Evolutionary conservation across 1,139 yeast species (phyloP), one percentile per base, ranked within the genome.

Genomic region (Hyphopichia burtonii): DNA sequence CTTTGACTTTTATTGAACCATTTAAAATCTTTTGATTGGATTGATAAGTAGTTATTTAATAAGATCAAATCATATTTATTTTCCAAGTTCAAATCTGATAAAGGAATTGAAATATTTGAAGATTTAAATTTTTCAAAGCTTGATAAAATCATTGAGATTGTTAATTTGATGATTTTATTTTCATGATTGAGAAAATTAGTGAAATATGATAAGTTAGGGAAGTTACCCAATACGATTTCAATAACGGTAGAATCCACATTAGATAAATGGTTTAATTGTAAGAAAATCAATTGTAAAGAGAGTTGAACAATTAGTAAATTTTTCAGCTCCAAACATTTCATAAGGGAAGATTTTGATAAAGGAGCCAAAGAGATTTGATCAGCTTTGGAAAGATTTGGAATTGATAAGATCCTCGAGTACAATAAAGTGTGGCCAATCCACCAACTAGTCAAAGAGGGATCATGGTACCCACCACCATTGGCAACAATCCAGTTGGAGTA

Each of bases 361-460:
- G 89, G 81, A 1, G 81, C 67, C 14, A 96, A 94, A 6, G 83
- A 59, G 14, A 89, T 72, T 42, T 44, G 9, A 45, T 25, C 31
- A 47, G 45, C 23, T n/a, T 14, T 28, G 16, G 34, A 17, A 7
- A 43, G 41, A 5, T 37, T 36, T 1, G 82, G 78, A 2, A 85
- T 55, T 35, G 71, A 72, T 14, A 86, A 71, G 10, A 86, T 69
- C 44, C 80, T 76, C 1, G 83, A 74, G 40, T 85, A 66, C 8
- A 89, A 63, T 22, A 84, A 66, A 1, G 89, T 77, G 60, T 80
- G 84, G 9, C 93, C 85, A 30, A 90, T 70, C 91, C 96, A 91
- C 68, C 86, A 88, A 5, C 91, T 82, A 1, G 94, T 71, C 44
- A 84, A 66, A 37, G 81, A 76, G 2, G 96, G 94, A 42, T 84